Percentiles rank a stretch among this genome's conserved stretches.
Evolutionary conservation across 495 filamentous ascomycete species (phyloP).

Genomic region (Antarctomyces pellizariae): DNA sequence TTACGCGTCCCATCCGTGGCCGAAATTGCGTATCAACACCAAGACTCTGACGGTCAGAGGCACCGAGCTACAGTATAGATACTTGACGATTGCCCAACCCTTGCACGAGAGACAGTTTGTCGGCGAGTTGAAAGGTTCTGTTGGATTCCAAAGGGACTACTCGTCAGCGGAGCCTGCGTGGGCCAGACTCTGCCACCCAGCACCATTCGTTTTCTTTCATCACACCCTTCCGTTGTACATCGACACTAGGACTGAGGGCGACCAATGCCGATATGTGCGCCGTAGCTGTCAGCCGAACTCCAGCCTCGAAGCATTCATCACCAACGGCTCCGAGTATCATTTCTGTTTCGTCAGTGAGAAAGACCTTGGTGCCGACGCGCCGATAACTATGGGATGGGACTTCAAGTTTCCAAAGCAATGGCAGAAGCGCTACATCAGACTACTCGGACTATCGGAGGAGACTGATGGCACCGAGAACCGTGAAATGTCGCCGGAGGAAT

Average conservation of each 20-base stretch:
- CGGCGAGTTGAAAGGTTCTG: conserved; percentile 67
- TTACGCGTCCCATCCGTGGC: conserved; percentile 17
- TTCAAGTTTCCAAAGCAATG: conserved; percentile 24
- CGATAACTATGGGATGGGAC: conserved; percentile 33
- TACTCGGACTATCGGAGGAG: conserved; percentile 23
- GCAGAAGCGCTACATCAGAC: conserved; percentile 19
- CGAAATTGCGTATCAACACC: conserved; percentile 17
- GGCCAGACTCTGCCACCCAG: conserved; percentile 50
- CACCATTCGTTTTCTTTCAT: conserved; percentile 71
- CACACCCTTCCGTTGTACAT: conserved; percentile 69
- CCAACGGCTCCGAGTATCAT: conserved; percentile 50
- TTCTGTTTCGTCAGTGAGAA: conserved; percentile 73
- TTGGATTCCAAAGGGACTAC: conserved; percentile 61
- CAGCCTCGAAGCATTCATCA: conserved; percentile 55
- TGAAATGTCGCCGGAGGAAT: too few relatives aligned
- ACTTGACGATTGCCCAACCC: conserved; percentile 35
- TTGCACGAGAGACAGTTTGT: conserved; percentile 42
- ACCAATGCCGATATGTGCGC: conserved; percentile 57
- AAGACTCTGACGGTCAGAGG: conserved; percentile 23
- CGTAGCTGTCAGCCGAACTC: conserved; percentile 79
- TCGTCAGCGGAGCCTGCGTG: conserved; percentile 50
- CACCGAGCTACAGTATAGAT: conserved; percentile 37
- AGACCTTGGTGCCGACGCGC: conserved; percentile 32
- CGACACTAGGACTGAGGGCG: conserved; percentile 70
- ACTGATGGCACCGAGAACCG: too few relatives aligned